These are phyloP conservation scores for Hypoxylon perforatum DNA, from an alignment of 495 filamentous ascomycete species.

Conservation along the genomic window DNA sequence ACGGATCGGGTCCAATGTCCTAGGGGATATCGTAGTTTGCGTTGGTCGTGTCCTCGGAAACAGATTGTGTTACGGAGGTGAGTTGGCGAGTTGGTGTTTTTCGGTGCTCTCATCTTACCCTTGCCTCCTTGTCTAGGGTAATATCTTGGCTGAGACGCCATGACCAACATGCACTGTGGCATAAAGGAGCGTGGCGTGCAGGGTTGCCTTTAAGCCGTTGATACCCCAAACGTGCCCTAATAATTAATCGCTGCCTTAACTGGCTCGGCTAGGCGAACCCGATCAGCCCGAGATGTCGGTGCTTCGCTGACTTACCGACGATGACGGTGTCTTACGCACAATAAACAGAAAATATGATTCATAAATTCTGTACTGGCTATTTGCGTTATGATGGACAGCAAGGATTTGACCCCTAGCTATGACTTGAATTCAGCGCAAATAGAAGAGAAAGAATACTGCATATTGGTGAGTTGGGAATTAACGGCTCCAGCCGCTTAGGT, in stretches of 20 bases:
- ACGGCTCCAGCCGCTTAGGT: no score
- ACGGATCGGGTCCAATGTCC: not conserved
- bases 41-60: not conserved
- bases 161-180: slow-evolving; percentile 30
- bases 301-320: slow-evolving; percentile 14
- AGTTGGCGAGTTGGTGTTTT: slow-evolving; percentile 20
- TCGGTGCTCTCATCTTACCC: slow-evolving; percentile 5
- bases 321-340: slow-evolving; percentile 4
- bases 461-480: not conserved
- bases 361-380: not conserved
- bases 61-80: not conserved
- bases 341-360: not conserved
- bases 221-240: slow-evolving; percentile 39
- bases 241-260: slow-evolving; percentile 35
- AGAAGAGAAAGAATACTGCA: slow-evolving; percentile 7
- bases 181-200: slow-evolving; percentile 31
- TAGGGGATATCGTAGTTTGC: slow-evolving; percentile 9
- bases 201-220: slow-evolving; percentile 40
- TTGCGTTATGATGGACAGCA: not conserved
- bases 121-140: slow-evolving; percentile 12
- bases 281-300: slow-evolving; percentile 22
- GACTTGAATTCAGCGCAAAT: not conserved
- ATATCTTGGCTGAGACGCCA: slow-evolving; percentile 27
- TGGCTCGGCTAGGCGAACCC: slow-evolving; percentile 36
- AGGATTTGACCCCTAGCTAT: not conserved